Evolutionary conservation across 805 yeast genomes (phyloP).

Genomic region (Teunomyces atbi): DNA sequence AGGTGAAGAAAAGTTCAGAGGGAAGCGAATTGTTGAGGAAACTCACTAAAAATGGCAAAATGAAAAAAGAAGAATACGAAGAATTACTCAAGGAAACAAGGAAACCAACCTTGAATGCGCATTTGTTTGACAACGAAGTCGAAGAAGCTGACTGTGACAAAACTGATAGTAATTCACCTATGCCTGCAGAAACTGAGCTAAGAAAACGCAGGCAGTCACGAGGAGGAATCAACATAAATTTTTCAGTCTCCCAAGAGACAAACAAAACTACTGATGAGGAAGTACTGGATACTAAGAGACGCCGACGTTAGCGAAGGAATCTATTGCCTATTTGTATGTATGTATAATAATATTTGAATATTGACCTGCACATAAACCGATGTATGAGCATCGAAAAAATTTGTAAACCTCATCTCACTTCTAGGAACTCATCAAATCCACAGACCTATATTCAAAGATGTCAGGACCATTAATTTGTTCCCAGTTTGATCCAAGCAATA

Average conservation of each 20-base stretch:
- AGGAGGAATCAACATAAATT: slow-evolving; percentile 23
- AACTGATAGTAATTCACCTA: slow-evolving; percentile 4
- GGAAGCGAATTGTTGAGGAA: slow-evolving; percentile 37
- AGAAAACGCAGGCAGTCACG: slow-evolving; percentile 26
- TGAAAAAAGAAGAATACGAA: slow-evolving; percentile 31
- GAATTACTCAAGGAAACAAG: slow-evolving; percentile 32
- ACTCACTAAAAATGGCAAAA: slow-evolving; percentile 31
- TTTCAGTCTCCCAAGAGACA: neutral
- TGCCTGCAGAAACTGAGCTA: slow-evolving; percentile 6
- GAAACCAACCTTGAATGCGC: slow-evolving; percentile 29
- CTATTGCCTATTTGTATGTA: neutral
- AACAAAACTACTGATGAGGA: neutral
- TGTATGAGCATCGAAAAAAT: neutral
- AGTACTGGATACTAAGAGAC: slow-evolving; percentile 7
- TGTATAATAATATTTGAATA: neutral
- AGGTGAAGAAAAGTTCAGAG: slow-evolving; percentile 7
- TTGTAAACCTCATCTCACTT: slow-evolving; percentile 2
- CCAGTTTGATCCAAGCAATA: slow-evolving; percentile 61
- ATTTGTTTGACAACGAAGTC: slow-evolving; percentile 40
- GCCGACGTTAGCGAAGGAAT: slow-evolving; percentile 1
- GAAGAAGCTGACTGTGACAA: slow-evolving; percentile 21
- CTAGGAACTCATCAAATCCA: neutral
- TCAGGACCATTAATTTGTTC: slow-evolving; percentile 37
- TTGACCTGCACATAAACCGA: neutral
- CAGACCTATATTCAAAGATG: neutral